Percentiles rank a stretch among this genome's conserved stretches.
These are phyloP conservation scores for Trypanosoma brucei DNA, from an alignment of 208 protist species.

Conservation along the genomic window DNA sequence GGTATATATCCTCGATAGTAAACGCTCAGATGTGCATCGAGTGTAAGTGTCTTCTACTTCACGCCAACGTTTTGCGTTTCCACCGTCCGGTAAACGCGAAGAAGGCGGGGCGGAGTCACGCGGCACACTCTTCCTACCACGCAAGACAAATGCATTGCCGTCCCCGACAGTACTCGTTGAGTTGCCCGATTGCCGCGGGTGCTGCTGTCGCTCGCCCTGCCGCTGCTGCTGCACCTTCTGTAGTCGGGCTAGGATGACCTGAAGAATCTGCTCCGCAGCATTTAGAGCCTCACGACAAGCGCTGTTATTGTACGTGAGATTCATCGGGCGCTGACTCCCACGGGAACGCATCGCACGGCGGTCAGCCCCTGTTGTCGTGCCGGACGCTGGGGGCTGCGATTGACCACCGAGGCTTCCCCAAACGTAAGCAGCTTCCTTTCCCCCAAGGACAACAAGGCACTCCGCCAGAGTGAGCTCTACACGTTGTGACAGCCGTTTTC, in stretches of 20 bases:
- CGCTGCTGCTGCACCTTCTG: not conserved
- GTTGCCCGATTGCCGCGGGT: not conserved
- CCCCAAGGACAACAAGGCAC: conserved; percentile 44
- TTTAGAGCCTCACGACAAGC: conserved; percentile 59
- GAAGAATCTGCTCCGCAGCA: conserved; percentile 42
- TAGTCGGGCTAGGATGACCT: conserved; percentile 20
- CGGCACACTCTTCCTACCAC: not conserved
- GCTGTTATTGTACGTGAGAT: conserved; percentile 15
- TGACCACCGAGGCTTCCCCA: conserved; percentile 24
- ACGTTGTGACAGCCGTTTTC: conserved; percentile 40
- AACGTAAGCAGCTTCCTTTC: conserved; percentile 43
- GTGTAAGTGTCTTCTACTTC: conserved; percentile 16
- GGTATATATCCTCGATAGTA: conserved; percentile 19
- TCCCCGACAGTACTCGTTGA: not conserved
- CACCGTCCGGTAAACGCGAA: not conserved
- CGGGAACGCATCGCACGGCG: conserved; percentile 13
- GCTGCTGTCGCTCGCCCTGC: not conserved
- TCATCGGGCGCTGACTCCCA: not conserved
- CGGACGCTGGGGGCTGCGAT: not conserved
- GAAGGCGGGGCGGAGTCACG: not conserved
- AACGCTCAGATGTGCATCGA: conserved; percentile 6
- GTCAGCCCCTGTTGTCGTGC: not conserved
- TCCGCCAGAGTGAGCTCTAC: conserved; percentile 59
- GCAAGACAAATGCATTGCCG: not conserved
- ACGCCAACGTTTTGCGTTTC: not conserved